These are phyloP conservation scores for Cladosporium sphaerospermum DNA, from an alignment of 2,329 filamentous ascomycete genomes.

Conservation along the genomic window DNA sequence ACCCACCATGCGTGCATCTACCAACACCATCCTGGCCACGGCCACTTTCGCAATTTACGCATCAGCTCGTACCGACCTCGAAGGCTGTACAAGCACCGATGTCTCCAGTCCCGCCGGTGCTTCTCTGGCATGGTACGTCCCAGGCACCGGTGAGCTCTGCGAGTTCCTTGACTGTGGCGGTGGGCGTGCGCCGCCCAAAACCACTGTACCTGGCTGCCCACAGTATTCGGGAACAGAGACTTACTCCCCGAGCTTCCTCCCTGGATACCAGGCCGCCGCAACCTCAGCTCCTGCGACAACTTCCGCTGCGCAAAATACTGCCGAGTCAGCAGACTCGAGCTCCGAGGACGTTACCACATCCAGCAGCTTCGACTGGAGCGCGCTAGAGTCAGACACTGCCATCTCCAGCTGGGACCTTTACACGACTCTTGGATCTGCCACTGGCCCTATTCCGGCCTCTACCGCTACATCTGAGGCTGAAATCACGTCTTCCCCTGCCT, in stretches of 20 bases:
- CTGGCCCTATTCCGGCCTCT: not conserved
- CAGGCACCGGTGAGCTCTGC: conserved; percentile 60
- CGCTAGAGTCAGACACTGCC: conserved; percentile 11
- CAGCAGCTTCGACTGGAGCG: conserved; percentile 11
- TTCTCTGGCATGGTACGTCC: conserved; percentile 54
- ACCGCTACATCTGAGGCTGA: conserved; percentile 1
- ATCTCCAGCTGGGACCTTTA: conserved; percentile 15
- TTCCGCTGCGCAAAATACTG: conserved; percentile 9
- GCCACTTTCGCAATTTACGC: conserved; percentile 25
- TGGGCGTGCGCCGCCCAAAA: conserved; percentile 56
- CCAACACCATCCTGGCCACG: conserved; percentile 21
- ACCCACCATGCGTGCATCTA: conserved; percentile 21
- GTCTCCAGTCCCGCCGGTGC: conserved; percentile 36
- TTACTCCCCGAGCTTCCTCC: conserved; percentile 48
- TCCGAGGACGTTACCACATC: not conserved
- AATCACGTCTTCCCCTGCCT: conserved; percentile 2
- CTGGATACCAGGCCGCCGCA: conserved; percentile 24
- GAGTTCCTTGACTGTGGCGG: conserved; percentile 60
- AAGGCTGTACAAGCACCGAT: conserved; percentile 40
- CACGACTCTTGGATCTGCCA: conserved; percentile 8
- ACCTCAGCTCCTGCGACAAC: conserved; percentile 12
- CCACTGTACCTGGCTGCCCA: conserved; percentile 55
- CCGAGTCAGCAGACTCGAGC: not conserved
- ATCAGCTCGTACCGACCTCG: conserved; percentile 34
- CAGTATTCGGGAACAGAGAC: conserved; percentile 51